Percentiles rank a stretch among this genome's conserved stretches.
Conservation (phyloP, 305 asterid genomes). For the Solanum aculeatissimum region DNA sequence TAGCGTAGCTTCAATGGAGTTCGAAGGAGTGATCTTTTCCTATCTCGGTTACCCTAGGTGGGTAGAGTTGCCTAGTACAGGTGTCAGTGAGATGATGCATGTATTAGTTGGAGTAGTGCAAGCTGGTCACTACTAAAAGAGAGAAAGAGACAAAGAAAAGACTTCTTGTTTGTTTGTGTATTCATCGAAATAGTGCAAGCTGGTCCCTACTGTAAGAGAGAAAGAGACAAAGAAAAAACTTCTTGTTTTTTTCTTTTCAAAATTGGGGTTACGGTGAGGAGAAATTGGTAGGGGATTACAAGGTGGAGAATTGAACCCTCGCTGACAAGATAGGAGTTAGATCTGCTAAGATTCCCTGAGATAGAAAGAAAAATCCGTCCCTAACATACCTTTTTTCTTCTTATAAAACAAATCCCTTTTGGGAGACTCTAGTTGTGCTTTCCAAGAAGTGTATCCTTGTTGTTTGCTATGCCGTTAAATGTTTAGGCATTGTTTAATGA, state of each 20-base stretch:
- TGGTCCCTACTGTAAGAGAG: neutral
- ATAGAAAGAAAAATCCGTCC: neutral
- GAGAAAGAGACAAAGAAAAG: neutral
- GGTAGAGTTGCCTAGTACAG: neutral
- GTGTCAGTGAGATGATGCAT: neutral
- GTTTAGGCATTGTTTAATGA: neutral
- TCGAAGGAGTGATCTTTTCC: neutral
- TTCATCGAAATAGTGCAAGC: neutral
- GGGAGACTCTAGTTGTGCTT: neutral
- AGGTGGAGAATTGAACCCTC: neutral
- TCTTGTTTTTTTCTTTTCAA: neutral
- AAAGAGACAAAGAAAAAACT: neutral
- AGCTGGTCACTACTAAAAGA: neutral
- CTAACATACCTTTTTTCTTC: neutral
- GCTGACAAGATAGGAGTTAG: neutral
- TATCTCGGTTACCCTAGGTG: neutral
- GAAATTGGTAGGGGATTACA: neutral
- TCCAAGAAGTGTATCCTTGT: neutral
- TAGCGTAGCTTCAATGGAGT: neutral
- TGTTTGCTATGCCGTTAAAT: neutral
- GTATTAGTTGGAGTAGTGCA: neutral
- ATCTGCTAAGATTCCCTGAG: neutral
- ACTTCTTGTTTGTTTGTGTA: no score
- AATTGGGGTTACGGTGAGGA: neutral
- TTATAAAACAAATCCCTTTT: neutral